phyloP scores from a whole-genome alignment of 2,329 filamentous ascomycete species.

The Daldinia sp. region DNA sequence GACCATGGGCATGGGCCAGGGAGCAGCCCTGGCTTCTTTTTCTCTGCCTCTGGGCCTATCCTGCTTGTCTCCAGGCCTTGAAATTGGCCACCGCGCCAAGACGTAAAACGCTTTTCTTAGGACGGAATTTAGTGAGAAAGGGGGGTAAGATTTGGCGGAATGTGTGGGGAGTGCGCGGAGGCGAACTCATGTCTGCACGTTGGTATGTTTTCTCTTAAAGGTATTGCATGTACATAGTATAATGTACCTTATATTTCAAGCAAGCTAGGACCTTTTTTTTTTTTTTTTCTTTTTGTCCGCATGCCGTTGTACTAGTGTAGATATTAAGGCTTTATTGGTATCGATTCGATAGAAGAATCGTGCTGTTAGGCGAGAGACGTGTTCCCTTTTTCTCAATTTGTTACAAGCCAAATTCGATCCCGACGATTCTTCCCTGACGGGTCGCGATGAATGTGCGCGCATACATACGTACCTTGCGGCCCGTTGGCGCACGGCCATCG shows the following conservation, averaged over 20 bases:
- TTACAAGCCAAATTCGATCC: conserved; percentile 12
- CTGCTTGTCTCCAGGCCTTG: conserved; percentile 33
- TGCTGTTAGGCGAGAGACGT: conserved; percentile 10
- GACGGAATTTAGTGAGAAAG: conserved; percentile 37
- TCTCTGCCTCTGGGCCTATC: neutral
- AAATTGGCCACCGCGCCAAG: conserved; percentile 43
- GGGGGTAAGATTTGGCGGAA: conserved; percentile 44
- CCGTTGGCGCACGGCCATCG: conserved; percentile 22
- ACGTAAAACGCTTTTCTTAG: conserved; percentile 43
- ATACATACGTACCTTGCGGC: conserved; percentile 6
- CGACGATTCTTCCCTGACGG: conserved; percentile 7
- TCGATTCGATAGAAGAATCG: conserved; percentile 14
- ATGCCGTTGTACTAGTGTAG: neutral
- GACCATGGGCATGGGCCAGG: conserved; percentile 35
- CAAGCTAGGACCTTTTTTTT: conserved; percentile 22
- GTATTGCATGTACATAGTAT: conserved; percentile 7
- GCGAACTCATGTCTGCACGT: conserved; percentile 38
- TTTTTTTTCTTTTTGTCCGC: conserved; percentile 10
- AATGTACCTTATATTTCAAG: conserved; percentile 10
- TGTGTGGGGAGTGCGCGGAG: conserved; percentile 44
- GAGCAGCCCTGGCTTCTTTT: conserved; percentile 27
- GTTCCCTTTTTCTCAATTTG: conserved; percentile 8
- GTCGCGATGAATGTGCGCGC: neutral
- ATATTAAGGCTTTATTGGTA: conserved; percentile 20
- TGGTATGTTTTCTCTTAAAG: conserved; percentile 15